A percentile compares a stretch with the other conserved stretches of the same genome.
These are phyloP conservation scores for Chaetomium sp. DNA, from an alignment of 2,329 filamentous ascomycete genomes.

Conservation along the genomic window DNA sequence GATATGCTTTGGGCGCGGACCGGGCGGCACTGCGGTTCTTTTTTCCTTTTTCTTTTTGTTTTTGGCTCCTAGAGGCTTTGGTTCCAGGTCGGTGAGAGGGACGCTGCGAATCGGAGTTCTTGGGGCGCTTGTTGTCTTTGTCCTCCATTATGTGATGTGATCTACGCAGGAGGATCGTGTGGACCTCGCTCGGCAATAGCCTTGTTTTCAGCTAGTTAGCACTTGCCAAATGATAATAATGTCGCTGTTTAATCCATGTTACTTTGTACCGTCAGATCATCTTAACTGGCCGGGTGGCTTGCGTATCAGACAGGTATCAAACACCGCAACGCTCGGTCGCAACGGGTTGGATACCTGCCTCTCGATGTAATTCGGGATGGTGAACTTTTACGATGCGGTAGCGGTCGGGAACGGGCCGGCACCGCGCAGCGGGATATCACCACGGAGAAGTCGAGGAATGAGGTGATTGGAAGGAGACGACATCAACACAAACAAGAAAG, in stretches of 20 bases:
- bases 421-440: not conserved
- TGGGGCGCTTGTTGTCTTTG: slow-evolving; percentile 1
- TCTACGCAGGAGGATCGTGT: not conserved
- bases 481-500: not conserved
- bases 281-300: not conserved
- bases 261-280: not conserved
- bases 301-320: not conserved
- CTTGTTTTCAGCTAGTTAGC: not conserved
- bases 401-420: not conserved
- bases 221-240: not conserved
- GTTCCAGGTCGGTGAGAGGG: slow-evolving; percentile 34
- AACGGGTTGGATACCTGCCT: no score
- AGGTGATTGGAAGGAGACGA: not conserved
- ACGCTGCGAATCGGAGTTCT: slow-evolving; percentile 31
- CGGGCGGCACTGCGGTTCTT: slow-evolving; percentile 16
- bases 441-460: not conserved
- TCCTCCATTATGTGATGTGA: not conserved
- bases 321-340: no score
- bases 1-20: not conserved
- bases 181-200: not conserved
- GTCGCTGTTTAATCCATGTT: not conserved
- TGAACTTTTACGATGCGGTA: not conserved
- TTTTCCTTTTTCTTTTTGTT: no score
- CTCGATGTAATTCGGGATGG: not conserved
- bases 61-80: slow-evolving; percentile 19